Percentiles rank a stretch among this genome's conserved stretches.
These are phyloP conservation scores for Pachyrhizus erosus DNA, from an alignment of 306 rosid species.

Conservation along the genomic window DNA sequence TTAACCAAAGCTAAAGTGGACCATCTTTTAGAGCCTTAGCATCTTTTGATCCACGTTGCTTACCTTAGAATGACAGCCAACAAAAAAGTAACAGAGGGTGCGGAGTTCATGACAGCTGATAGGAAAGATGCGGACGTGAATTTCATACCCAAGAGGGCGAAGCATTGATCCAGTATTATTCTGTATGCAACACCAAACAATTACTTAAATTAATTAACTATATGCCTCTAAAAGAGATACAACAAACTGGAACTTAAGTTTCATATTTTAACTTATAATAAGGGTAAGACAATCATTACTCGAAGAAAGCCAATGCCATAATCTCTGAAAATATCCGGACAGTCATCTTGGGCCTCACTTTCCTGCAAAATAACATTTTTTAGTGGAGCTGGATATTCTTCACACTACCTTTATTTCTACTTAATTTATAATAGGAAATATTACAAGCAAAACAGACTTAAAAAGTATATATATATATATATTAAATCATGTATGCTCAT, in stretches of 20 bases:
- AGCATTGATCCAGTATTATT: conserved; percentile 57
- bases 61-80: conserved; percentile 53
- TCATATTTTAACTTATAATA: neutral
- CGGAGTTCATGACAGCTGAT: conserved; percentile 57
- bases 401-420: neutral
- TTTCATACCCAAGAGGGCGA: conserved; percentile 46
- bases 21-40: neutral
- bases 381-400: neutral
- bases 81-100: conserved; percentile 54
- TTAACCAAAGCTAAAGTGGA: too few species aligned
- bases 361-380: conserved; percentile 51
- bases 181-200: conserved; percentile 16
- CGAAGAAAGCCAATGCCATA: conserved; percentile 74
- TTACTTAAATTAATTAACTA: too few species aligned
- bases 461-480: too few species aligned
- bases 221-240: neutral
- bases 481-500: neutral
- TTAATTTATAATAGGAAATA: neutral
- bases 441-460: neutral
- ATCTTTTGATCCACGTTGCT: neutral
- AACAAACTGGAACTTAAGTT: neutral
- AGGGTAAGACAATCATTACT: conserved; percentile 50
- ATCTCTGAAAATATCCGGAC: conserved; percentile 62
- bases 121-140: conserved; percentile 54
- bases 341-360: conserved; percentile 81